These are phyloP conservation scores for Zalerion maritima DNA, from an alignment of 495 filamentous ascomycete species.

Conservation along the genomic window DNA sequence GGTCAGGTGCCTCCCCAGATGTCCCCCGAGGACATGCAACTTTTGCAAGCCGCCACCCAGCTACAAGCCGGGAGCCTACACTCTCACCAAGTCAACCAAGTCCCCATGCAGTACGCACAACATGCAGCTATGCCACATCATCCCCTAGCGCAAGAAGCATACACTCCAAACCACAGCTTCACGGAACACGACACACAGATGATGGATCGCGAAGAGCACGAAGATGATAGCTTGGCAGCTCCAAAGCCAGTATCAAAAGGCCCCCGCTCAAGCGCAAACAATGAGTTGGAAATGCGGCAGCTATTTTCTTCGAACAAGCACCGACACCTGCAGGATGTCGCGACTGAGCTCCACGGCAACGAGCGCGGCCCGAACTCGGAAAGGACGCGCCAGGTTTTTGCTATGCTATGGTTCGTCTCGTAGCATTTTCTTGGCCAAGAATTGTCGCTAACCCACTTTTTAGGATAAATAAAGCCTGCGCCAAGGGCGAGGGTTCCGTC, in stretches of 20 bases:
- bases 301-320: slow-evolving; percentile 63
- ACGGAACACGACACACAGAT: slow-evolving; percentile 54
- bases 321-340: slow-evolving; percentile 67
- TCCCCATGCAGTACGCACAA: slow-evolving; percentile 34
- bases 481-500: slow-evolving; percentile 67
- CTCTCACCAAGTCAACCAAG: slow-evolving; percentile 33
- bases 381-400: slow-evolving; percentile 90
- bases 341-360: slow-evolving; percentile 51
- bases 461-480: slow-evolving; percentile 76
- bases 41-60: slow-evolving; percentile 42
- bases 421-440: neutral
- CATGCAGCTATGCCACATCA: slow-evolving; percentile 37
- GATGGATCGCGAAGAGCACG: slow-evolving; percentile 50
- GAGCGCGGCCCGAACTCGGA: slow-evolving; percentile 65
- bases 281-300: slow-evolving; percentile 83
- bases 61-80: slow-evolving; percentile 38
- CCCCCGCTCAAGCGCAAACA: slow-evolving; percentile 58
- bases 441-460: slow-evolving; percentile 6
- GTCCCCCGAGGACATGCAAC: slow-evolving; percentile 52
- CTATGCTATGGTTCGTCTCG: slow-evolving; percentile 67
- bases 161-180: slow-evolving; percentile 42
- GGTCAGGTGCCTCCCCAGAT: slow-evolving; percentile 19
- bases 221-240: slow-evolving; percentile 40
- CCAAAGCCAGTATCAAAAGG: slow-evolving; percentile 50
- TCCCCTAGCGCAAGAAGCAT: slow-evolving; percentile 35